Conservation (phyloP, 2,329 filamentous ascomycete species). For the Nemania sp. region DNA sequence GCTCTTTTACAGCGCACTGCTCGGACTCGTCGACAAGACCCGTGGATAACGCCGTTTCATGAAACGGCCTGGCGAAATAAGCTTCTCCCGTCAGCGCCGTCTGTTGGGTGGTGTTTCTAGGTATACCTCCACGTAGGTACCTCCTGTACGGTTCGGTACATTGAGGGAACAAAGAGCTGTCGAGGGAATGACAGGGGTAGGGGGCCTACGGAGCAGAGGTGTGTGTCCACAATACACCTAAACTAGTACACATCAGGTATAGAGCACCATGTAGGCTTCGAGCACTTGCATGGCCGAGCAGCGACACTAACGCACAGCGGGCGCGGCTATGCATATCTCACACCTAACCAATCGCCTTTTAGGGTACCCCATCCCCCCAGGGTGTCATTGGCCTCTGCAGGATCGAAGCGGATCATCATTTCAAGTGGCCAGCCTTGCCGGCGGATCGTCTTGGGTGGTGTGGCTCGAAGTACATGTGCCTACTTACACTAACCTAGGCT, state of each 20-base stretch:
- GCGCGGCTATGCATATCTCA: conserved; percentile 45
- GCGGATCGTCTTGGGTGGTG: conserved; percentile 2
- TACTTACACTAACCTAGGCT: too few relatives aligned
- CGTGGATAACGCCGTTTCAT: conserved; percentile 25
- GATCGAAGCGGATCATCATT: conserved; percentile 24
- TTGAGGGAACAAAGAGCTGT: conserved; percentile 19
- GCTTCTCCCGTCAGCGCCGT: conserved; percentile 31
- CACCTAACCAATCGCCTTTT: conserved; percentile 39
- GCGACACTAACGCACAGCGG: conserved; percentile 44
- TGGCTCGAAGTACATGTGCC: too few relatives aligned
- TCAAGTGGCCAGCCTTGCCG: conserved; percentile 29
- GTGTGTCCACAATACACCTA: too few relatives aligned
- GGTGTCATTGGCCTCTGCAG: conserved; percentile 23
- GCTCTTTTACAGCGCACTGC: too few relatives aligned
- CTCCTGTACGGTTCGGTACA: conserved; percentile 20
- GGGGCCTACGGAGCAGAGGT: conserved; percentile 36
- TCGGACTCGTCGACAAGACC: too few relatives aligned
- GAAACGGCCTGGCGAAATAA: conserved; percentile 29
- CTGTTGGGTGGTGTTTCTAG: conserved; percentile 10
- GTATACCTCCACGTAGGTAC: too few relatives aligned
- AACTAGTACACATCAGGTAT: too few relatives aligned
- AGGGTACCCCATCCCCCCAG: conserved; percentile 35
- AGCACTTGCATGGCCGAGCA: conserved; percentile 43
- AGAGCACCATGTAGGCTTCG: conserved; percentile 19
- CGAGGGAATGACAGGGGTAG: conserved; percentile 32